phyloP scores from a whole-genome alignment of 257 asterid species.

The Solanum pinnatisectum region DNA sequence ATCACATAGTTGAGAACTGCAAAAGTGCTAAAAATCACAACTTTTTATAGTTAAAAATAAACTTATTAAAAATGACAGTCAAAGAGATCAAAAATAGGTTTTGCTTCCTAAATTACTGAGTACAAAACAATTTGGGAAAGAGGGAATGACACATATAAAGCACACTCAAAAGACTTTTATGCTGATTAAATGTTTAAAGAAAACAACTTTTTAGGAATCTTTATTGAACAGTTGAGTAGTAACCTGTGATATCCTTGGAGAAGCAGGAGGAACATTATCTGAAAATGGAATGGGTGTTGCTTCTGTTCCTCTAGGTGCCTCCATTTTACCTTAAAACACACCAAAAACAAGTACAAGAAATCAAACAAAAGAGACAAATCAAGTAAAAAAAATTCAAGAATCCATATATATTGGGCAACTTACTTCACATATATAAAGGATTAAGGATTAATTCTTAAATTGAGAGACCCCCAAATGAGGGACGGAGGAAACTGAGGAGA shows the following conservation, averaged over 20 bases:
- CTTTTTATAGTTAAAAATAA: background rate
- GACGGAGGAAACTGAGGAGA: background rate
- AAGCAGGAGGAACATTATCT: background rate
- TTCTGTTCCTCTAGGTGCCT: background rate
- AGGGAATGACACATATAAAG: background rate
- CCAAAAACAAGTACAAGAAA: background rate
- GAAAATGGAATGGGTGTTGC: conserved; percentile 4
- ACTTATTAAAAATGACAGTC: background rate
- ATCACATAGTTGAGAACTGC: background rate
- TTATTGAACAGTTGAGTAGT: background rate
- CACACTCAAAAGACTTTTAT: background rate
- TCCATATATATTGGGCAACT: background rate
- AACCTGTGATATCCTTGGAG: conserved; percentile 1
- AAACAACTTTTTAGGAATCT: background rate
- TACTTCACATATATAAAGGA: background rate
- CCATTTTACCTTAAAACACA: conserved; percentile 7
- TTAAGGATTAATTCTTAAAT: background rate
- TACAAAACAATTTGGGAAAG: background rate
- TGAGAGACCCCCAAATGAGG: background rate
- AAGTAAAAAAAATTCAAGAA: background rate
- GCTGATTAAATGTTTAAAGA: background rate
- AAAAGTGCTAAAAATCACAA: background rate
- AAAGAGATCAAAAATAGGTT: background rate
- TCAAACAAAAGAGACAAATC: background rate
- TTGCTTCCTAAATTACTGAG: background rate